Percentiles rank a stretch among this genome's conserved stretches.
These are phyloP conservation scores for Tolypocladium nubicola DNA, from an alignment of 2,329 filamentous ascomycete species.

Conservation along the genomic window DNA sequence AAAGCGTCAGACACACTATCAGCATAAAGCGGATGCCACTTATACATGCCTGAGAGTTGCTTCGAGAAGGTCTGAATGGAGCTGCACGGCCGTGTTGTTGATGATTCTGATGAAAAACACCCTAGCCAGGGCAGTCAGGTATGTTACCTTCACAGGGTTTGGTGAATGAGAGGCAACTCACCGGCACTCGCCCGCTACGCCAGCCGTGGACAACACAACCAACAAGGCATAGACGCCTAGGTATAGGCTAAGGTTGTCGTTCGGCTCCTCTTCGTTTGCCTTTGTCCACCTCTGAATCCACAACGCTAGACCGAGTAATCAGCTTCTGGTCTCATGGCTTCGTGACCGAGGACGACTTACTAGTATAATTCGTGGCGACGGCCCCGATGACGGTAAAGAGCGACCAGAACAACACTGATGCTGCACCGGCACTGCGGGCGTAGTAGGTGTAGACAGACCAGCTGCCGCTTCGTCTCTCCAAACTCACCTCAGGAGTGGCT, in stretches of 20 bases:
- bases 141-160: neutral
- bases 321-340: neutral
- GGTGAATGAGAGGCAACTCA: neutral
- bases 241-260: neutral
- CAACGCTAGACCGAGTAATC: neutral
- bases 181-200: neutral
- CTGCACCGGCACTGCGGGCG: neutral
- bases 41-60: conserved; percentile 10
- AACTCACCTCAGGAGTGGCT: neutral
- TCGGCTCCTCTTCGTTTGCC: neutral
- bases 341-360: neutral
- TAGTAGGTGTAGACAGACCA: conserved; percentile 1
- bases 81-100: conserved; percentile 9
- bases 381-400: neutral
- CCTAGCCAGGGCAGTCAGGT: neutral
- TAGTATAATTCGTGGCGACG: neutral
- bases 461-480: neutral
- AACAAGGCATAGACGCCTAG: neutral
- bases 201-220: neutral
- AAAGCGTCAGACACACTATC: neutral
- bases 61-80: conserved; percentile 20
- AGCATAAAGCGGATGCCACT: neutral
- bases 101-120: neutral
- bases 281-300: conserved; percentile 1
- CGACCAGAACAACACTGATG: neutral